Base-by-base conservation (phyloP, 257 asterid species). In the Ocimum tenuiflorum region DNA sequence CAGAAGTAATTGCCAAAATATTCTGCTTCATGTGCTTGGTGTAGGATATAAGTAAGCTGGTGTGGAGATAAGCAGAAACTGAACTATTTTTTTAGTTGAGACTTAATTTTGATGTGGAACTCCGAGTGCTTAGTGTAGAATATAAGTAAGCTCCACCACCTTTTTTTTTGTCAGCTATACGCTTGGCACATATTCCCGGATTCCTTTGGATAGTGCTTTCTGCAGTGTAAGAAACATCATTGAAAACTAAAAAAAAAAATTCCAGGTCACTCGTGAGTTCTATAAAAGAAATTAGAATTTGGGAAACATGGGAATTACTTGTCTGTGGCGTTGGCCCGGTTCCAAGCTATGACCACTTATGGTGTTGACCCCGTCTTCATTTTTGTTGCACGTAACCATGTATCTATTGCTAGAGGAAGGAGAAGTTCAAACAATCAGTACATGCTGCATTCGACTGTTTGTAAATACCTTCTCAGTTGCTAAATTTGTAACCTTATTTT, bases 1-100 rank as follows among this genome's bases (percentile, higher is more conserved):
- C 22, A 50, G 42, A 11, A 60, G 71, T 49, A 35, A 62, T 38
- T 45, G 7, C 42, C 67, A n/a, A n/a, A n/a, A n/a, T n/a, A n/a
- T n/a, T n/a, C n/a, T n/a, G n/a, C n/a, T n/a, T n/a, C n/a, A n/a
- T n/a, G n/a, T n/a, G n/a, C n/a, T n/a, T n/a, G n/a, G n/a, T 47
- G 27, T 6, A 18, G 2, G 14, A 55, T 23, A 23, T 58, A 10
- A n/a, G 10, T 58, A 6, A 19, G 18, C 18, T n/a, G 47, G 10
- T 55, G 19, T 23, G 41, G 43, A 3, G 10, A 35, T 22, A 12
- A 57, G 41, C 24, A 14, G 43, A 27, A n/a, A 47, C 22, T 61
- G 47, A 20, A 8, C 9, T 36, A 0, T 35, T 12, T 22, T n/a
- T 63, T 18, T 8, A 19, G n/a, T 36, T 22, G 4, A 60, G 50